A percentile compares a stretch with the other conserved stretches of the same genome.
Conservation (phyloP, 2,329 filamentous ascomycete genomes). For the Beauveria asiatica region DNA sequence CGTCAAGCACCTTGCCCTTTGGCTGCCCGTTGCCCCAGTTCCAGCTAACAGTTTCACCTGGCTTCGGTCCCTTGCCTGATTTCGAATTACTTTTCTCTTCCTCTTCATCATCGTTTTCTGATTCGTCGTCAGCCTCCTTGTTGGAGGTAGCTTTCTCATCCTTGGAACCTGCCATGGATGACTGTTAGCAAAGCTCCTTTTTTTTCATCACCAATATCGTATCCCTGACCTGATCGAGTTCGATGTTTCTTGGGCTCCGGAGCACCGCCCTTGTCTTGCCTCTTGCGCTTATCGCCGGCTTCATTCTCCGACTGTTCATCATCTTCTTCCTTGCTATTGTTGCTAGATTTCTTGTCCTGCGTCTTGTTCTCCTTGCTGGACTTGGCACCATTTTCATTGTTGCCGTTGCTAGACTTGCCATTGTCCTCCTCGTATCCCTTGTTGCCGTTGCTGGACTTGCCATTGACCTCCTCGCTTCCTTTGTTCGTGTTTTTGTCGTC, state of each 20-base stretch:
- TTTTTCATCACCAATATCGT: slow-evolving; percentile 12
- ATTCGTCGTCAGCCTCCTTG: slow-evolving; percentile 12
- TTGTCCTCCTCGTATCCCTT: neutral
- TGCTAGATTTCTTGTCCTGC: neutral
- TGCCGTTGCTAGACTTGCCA: neutral
- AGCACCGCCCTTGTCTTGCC: slow-evolving; percentile 15
- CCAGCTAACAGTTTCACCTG: slow-evolving; percentile 38
- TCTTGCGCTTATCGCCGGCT: slow-evolving; percentile 22
- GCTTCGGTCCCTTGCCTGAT: slow-evolving; percentile 25
- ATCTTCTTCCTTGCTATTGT: neutral
- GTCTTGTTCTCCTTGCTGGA: no score
- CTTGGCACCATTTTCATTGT: neutral
- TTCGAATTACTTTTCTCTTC: slow-evolving; percentile 11
- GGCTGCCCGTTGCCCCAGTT: slow-evolving; percentile 37
- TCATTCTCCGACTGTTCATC: slow-evolving; percentile 9
- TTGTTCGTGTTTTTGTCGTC: slow-evolving; percentile 12
- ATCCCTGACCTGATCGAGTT: slow-evolving; percentile 18
- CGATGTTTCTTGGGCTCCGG: slow-evolving; percentile 25
- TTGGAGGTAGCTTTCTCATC: neutral
- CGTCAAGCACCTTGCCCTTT: slow-evolving; percentile 35
- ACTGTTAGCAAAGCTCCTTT: slow-evolving; percentile 6
- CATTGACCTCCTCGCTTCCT: neutral
- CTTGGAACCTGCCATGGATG: neutral
- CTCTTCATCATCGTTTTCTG: slow-evolving; percentile 14
- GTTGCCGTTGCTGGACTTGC: neutral